A percentile compares a stretch with the other conserved stretches of the same genome.
Evolutionary conservation across 805 yeast genomes (phyloP).

Genomic region (Jamesozyma jinghongensis): DNA sequence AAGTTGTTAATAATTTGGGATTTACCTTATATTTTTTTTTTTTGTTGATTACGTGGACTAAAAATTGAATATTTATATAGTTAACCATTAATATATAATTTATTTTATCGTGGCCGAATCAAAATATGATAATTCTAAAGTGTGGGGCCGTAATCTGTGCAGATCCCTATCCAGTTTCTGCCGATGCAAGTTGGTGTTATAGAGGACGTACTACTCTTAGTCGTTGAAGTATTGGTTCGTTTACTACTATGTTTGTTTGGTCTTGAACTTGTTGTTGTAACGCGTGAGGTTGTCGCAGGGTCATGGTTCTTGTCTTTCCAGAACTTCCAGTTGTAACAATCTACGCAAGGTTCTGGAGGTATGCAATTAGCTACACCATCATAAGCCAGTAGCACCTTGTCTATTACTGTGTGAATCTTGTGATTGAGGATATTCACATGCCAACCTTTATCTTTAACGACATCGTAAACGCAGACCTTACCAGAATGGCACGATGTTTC

Average conservation of each 20-base stretch:
- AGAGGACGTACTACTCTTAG: slow-evolving; percentile 9
- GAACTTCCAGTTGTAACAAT: slow-evolving; percentile 84
- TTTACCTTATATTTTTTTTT: too few relatives aligned
- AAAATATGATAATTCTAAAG: too few relatives aligned
- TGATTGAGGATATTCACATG: slow-evolving; percentile 80
- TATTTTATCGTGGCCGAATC: too few relatives aligned
- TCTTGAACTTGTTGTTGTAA: too few relatives aligned
- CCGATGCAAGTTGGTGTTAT: slow-evolving; percentile 25
- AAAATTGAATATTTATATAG: too few relatives aligned
- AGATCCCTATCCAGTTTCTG: slow-evolving; percentile 30
- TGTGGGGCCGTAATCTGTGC: slow-evolving; percentile 20
- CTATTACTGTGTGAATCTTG: slow-evolving; percentile 83
- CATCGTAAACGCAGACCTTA: slow-evolving; percentile 77
- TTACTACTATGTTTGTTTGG: slow-evolving; percentile 2
- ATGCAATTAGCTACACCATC: slow-evolving; percentile 70
- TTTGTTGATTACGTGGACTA: too few relatives aligned
- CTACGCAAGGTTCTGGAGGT: slow-evolving; percentile 75
- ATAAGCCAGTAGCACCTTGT: slow-evolving; percentile 60
- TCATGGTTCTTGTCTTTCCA: slow-evolving; percentile 35
- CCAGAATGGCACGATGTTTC: slow-evolving; percentile 95
- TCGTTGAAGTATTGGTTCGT: slow-evolving; percentile 26
- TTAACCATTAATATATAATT: too few relatives aligned
- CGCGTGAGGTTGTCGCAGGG: slow-evolving; percentile 3
- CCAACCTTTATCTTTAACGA: slow-evolving; percentile 86
- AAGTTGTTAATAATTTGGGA: too few relatives aligned